Base-by-base conservation (phyloP, 257 asterid species). In the Orobanche coerulescens region DNA sequence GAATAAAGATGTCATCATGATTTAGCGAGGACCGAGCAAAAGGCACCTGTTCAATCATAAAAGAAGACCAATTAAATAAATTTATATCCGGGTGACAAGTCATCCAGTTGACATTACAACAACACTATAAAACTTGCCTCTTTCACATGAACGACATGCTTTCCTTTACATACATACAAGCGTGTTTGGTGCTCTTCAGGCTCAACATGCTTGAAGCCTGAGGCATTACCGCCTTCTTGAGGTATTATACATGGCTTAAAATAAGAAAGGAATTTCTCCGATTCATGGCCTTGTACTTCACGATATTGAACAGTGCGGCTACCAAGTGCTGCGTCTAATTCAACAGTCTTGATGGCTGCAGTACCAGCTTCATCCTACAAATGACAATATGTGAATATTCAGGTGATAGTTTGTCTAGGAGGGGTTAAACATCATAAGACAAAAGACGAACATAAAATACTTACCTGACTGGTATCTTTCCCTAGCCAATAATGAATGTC, bases 221-320 rank as follows among this genome's bases (percentile, higher is more conserved):
- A 75, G 61, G 89, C 79, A 76, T 81, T 70, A 40, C 81, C 78
- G 33, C 96, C 95, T 69, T 84, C 71, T 67, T 76, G 73, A 25
- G 96, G 96, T 76, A 89, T 84, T 75, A 89, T 86, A 61, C 96
- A 89, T 54, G 96, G 96, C 73, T 84, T 83, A 74, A 89, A 89
- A 71, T 84, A 86, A 62, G 96, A 89, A 66, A 89, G 90, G 70
- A 89, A 89, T 64, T 76, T 86, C 62, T 82, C 91, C 18, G 94
- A 75, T 71, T 89, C 96, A 50, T 79, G 87, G 61, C 96, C 94
- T 74, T 89, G 96, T 62, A 82, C 78, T 84, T 89, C 96, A 58
- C 85, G 90, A 69, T 89, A 89, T 78, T 89, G 96, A 30, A 84
- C 94, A 24, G 94, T 88, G 13, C 82, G 76, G n/a, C 94, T 86